phyloP scores from a whole-genome alignment of 768 basidiomycete species.

The Austroboletus eburneus region DNA sequence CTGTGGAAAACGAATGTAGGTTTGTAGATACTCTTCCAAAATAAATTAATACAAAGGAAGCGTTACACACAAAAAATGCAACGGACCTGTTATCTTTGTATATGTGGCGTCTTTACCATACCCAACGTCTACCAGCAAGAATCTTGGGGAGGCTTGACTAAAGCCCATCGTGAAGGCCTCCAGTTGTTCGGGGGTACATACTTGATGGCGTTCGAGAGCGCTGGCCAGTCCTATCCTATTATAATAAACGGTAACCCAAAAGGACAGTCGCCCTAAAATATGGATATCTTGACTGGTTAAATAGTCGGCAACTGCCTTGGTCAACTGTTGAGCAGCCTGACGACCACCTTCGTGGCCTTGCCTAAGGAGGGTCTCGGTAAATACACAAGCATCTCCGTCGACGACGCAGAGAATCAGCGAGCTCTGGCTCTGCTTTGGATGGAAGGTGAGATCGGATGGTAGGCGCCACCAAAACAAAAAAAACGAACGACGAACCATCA shows the following conservation, averaged over 20 bases:
- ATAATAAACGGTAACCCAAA: constrained; percentile 72
- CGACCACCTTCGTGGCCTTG: constrained; percentile 66
- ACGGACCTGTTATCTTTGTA: constrained; percentile 66
- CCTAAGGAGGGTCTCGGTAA: constrained; percentile 51
- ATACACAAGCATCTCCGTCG: constrained; percentile 69
- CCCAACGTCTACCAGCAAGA: constrained; percentile 67
- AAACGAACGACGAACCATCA: constrained; percentile 34
- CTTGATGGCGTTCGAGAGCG: constrained; percentile 44
- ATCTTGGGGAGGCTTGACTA: constrained; percentile 69
- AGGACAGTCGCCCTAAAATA: constrained; percentile 60
- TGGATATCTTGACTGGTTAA: constrained; percentile 59
- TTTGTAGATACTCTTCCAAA: constrained; percentile 65
- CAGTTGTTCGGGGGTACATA: constrained; percentile 63
- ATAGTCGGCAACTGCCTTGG: constrained; percentile 65
- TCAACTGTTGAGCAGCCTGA: constrained; percentile 58
- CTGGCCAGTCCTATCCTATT: constrained; percentile 57
- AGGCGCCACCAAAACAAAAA: neutral
- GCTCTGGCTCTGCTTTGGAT: constrained; percentile 46
- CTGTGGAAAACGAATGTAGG: constrained; percentile 68
- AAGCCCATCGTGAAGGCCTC: constrained; percentile 71
- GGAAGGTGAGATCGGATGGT: constrained; percentile 1
- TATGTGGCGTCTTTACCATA: constrained; percentile 56
- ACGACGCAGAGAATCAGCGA: constrained; percentile 72
- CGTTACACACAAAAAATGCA: neutral
- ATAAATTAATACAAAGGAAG: neutral